A percentile compares a stretch with the other conserved stretches of the same genome.
phyloP scores from a whole-genome alignment of 2,329 filamentous ascomycete species.

The Xylariaceae sp. region DNA sequence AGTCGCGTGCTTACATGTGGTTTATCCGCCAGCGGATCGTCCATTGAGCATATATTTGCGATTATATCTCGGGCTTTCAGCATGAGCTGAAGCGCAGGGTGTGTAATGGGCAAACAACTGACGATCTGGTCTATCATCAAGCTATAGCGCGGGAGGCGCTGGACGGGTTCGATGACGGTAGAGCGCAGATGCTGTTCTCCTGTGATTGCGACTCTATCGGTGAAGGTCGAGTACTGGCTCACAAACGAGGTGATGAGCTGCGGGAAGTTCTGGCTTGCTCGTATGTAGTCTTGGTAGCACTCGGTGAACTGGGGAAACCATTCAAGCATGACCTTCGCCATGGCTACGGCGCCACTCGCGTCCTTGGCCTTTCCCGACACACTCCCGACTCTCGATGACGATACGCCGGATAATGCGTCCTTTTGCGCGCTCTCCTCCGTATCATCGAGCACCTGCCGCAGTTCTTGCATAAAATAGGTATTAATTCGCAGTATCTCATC shows the following conservation, averaged over 20 bases:
- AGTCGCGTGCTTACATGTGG: slow-evolving; percentile 69
- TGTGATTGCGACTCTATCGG: slow-evolving; percentile 70
- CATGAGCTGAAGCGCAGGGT: slow-evolving; percentile 77
- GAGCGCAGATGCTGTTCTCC: slow-evolving; percentile 90
- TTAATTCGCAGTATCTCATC: slow-evolving; percentile 79
- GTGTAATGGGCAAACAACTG: slow-evolving; percentile 74
- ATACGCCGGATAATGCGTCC: slow-evolving; percentile 62
- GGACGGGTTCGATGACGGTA: slow-evolving; percentile 90
- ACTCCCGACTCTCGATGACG: slow-evolving; percentile 42
- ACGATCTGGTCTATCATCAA: slow-evolving; percentile 95
- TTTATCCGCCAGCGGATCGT: slow-evolving; percentile 64
- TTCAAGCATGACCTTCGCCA: slow-evolving; percentile 76
- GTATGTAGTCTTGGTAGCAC: slow-evolving; percentile 90
- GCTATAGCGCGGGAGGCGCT: slow-evolving; percentile 89
- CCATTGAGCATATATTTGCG: slow-evolving; percentile 92
- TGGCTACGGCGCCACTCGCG: slow-evolving; percentile 68
- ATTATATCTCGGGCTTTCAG: slow-evolving; percentile 89
- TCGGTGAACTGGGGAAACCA: slow-evolving; percentile 92
- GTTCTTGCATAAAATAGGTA: slow-evolving; percentile 68
- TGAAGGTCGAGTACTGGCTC: slow-evolving; percentile 76
- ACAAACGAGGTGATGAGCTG: slow-evolving; percentile 74
- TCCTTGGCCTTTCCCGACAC: slow-evolving; percentile 54
- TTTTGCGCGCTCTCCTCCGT: slow-evolving; percentile 74
- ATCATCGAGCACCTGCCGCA: slow-evolving; percentile 72
- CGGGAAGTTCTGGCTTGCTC: slow-evolving; percentile 80